Percentiles rank a stretch among this genome's conserved stretches.
Evolutionary conservation across 2,329 filamentous ascomycete species (phyloP).

Genomic region (Cyphellophora europaea): DNA sequence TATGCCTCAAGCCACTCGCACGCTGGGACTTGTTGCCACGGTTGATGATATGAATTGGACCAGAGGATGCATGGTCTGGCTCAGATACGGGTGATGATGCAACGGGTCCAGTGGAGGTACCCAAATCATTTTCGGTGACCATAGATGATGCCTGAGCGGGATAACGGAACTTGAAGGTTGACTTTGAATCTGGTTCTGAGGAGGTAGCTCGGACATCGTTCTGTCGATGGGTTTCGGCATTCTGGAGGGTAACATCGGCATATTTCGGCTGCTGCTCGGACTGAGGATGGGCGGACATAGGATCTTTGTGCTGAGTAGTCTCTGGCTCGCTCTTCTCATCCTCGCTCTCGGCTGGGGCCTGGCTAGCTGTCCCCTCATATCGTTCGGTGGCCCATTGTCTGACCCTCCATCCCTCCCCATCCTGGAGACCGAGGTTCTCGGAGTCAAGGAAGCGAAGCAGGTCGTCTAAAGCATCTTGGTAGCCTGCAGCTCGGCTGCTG

Average conservation of each 20-base stretch:
- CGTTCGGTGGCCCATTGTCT: slow-evolving; percentile 50
- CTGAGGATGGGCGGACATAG: slow-evolving; percentile 19
- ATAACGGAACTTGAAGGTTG: neutral
- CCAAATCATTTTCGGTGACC: slow-evolving; percentile 22
- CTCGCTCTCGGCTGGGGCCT: slow-evolving; percentile 28
- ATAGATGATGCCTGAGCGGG: slow-evolving; percentile 7
- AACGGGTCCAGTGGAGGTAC: slow-evolving; percentile 5
- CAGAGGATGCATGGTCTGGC: slow-evolving; percentile 20
- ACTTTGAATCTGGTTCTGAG: slow-evolving; percentile 1
- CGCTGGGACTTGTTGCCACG: slow-evolving; percentile 34
- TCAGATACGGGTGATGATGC: slow-evolving; percentile 2
- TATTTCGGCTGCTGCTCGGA: slow-evolving; percentile 18
- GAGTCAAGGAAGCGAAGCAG: slow-evolving; percentile 77
- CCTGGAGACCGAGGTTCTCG: slow-evolving; percentile 65
- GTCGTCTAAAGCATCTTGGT: slow-evolving; percentile 90
- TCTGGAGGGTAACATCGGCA: slow-evolving; percentile 11
- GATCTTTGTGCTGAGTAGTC: slow-evolving; percentile 25
- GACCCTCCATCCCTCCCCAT: slow-evolving; percentile 65
- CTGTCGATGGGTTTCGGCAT: slow-evolving; percentile 18
- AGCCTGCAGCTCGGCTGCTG: slow-evolving; percentile 69
- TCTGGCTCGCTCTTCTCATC: slow-evolving; percentile 31
- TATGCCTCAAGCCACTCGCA: slow-evolving; percentile 27
- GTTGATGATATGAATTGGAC: slow-evolving; percentile 24
- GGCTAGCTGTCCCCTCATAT: slow-evolving; percentile 29
- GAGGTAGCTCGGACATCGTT: slow-evolving; percentile 21